A percentile compares a stretch with the other conserved stretches of the same genome.
Evolutionary conservation across 306 rosid species (phyloP).

Genomic region (Herpetospermum pedunculosum): DNA sequence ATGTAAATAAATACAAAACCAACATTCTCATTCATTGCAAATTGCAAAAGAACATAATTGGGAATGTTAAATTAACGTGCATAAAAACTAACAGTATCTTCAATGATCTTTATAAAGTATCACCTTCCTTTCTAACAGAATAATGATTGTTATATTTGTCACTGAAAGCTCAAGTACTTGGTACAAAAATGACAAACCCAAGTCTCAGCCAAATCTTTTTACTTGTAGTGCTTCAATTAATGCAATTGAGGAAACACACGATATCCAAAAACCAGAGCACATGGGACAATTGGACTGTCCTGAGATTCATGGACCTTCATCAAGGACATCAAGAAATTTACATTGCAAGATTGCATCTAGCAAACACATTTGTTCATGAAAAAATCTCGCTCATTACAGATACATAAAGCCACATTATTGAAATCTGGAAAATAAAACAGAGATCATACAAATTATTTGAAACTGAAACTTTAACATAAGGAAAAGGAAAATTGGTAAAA

Average conservation of each 20-base stretch:
- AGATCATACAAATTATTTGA: neutral
- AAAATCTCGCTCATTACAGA: neutral
- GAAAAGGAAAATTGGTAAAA: neutral
- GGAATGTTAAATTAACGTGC: neutral
- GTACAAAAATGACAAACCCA: neutral
- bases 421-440: neutral
- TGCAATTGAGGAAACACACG: neutral
- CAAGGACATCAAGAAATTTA: neutral
- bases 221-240: neutral
- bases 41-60: neutral
- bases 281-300: neutral
- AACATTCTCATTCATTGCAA: neutral
- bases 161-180: neutral
- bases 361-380: neutral
- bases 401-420: neutral
- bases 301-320: neutral
- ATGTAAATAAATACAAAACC: constrained; percentile 2
- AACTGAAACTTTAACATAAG: neutral
- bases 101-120: neutral
- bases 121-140: neutral
- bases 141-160: neutral
- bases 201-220: neutral
- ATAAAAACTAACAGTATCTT: neutral
- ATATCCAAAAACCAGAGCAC: neutral
- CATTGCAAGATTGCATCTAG: neutral